Evolutionary conservation across 139 green algal genomes (phyloP).

Genomic region (Klebsormidium nitens): DNA sequence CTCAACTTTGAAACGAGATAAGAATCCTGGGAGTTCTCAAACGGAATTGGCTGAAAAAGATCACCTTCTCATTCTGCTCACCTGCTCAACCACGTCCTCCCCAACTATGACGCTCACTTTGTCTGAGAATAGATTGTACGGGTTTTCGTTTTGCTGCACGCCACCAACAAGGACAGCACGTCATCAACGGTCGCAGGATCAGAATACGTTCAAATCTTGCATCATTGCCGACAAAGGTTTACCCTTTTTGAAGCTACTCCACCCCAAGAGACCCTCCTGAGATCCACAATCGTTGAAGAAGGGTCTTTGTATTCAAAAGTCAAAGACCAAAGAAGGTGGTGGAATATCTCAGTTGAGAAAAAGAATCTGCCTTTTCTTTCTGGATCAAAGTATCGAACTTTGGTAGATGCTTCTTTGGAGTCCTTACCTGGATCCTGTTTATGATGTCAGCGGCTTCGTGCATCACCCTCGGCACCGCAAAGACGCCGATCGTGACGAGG

Average conservation of each 20-base stretch:
- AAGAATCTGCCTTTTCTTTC: no score
- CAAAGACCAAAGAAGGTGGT: background rate
- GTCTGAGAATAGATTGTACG: slow-evolving; percentile 16
- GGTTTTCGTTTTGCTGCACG: slow-evolving; percentile 10
- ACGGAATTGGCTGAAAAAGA: background rate
- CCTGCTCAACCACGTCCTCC: slow-evolving; percentile 10
- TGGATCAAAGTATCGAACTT: no score
- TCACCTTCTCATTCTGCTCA: background rate
- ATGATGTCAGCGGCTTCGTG: slow-evolving; percentile 16
- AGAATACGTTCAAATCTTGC: background rate
- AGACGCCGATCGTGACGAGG: slow-evolving; percentile 5
- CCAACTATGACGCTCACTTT: slow-evolving; percentile 9
- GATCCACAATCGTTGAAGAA: no score
- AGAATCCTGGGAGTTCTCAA: background rate
- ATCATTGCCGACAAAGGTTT: no score
- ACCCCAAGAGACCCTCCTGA: no score
- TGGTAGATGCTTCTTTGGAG: no score
- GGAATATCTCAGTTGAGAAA: background rate
- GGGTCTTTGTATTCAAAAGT: no score
- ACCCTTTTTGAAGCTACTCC: no score
- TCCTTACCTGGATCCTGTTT: slow-evolving; percentile 14
- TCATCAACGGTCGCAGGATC: background rate
- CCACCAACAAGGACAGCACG: background rate
- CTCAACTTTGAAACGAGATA: no score
- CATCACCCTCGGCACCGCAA: slow-evolving; percentile 5